Evolutionary conservation across 2,329 filamentous ascomycete genomes (phyloP), one percentile per base, ranked within the genome.

Genomic region (Fusarium transvaalense): DNA sequence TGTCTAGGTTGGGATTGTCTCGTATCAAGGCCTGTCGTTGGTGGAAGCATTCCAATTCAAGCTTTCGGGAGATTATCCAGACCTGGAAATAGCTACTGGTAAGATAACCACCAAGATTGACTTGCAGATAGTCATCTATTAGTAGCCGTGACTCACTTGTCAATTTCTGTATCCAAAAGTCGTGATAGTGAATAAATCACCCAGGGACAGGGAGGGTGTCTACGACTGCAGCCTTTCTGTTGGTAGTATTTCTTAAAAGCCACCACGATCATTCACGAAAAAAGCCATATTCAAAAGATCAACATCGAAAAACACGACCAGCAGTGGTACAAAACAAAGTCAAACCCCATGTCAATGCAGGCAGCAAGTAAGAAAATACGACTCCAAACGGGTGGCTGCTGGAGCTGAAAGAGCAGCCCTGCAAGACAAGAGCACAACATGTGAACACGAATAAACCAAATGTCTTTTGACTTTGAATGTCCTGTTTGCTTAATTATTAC

Each of bases 51-150:
- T 51, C 50, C 25, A 54, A 17, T 64, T 59, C 34, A 53, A 60
- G 25, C 35, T 56, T 39, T 54, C 61, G 61, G 61, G 32, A 60
- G 54, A 53, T 47, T 60, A 31, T 48, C 61, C 61, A 43, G 48
- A 67, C 55, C 19, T 67, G 57, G 66, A 50, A 59, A 52, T 66
- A 47, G 13, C 6, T 43, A 27, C 46, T 39, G 23, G 27, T 38
- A 4, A 8, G 19, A 19, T 35, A 29, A 15, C 46, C 47, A 38
- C 14, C 23, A 17, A 45, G 38, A 29, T 29, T 21, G 10, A 25
- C 17, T 46, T 21, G 29, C 54, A 32, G 21, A n/a, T 9, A 41
- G 12, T 7, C 9, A 54, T 34, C 32, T 29, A 34, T 32, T 19
- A 10, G 9, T 14, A 14, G 6, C 27, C n/a, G 15, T 51, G 17